A percentile compares a stretch with the other conserved stretches of the same genome.
phyloP scores from a whole-genome alignment of 495 filamentous ascomycete genomes.

The Podospora comata region DNA sequence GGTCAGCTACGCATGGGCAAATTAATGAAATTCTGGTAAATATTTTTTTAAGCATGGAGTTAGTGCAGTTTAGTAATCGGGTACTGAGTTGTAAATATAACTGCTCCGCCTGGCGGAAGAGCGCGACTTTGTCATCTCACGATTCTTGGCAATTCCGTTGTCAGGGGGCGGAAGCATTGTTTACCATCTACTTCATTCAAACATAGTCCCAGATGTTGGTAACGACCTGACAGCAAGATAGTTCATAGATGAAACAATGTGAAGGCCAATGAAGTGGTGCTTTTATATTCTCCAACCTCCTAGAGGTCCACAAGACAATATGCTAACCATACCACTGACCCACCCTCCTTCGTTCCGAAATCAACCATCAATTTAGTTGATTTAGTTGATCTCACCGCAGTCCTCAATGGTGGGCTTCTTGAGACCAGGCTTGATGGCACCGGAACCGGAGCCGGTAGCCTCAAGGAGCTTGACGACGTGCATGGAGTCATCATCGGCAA shows the following conservation, averaged over 20 bases:
- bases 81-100: not conserved
- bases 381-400: conserved; percentile 45
- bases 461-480: conserved; percentile 69
- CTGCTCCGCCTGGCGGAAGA: not conserved
- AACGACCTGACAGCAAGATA: not conserved
- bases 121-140: not conserved
- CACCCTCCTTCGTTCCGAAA: not conserved
- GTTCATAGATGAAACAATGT: not conserved
- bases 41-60: not conserved
- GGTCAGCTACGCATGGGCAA: not conserved
- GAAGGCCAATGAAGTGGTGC: not conserved
- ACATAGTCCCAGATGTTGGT: no score
- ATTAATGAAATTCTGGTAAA: not conserved
- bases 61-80: not conserved
- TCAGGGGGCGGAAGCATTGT: no score
- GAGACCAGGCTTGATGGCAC: conserved; percentile 54
- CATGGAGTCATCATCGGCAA: conserved; percentile 62
- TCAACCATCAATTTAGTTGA: conserved; percentile 16
- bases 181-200: no score
- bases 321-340: not conserved
- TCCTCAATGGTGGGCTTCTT: conserved; percentile 67
- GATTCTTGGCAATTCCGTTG: not conserved
- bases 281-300: not conserved
- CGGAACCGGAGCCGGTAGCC: conserved; percentile 60
- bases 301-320: not conserved